Conservation (phyloP, 192 early-diverging fungal genomes). For the Obelidium mucronatum region DNA sequence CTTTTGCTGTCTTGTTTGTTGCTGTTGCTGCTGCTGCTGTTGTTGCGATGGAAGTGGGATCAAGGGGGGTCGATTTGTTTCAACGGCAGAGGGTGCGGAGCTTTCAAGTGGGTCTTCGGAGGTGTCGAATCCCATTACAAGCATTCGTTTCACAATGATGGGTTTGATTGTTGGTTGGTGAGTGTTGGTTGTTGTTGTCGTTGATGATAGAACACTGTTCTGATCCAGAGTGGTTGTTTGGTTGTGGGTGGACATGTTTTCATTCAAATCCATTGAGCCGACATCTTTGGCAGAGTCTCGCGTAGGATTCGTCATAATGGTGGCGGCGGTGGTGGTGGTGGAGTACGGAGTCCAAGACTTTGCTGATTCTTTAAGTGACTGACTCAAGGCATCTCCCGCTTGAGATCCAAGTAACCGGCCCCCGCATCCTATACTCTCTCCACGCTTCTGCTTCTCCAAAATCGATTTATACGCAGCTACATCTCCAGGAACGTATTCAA, state of each 20-base stretch:
- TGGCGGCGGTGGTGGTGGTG: neutral
- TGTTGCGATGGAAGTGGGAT: neutral
- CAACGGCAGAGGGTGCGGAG: neutral
- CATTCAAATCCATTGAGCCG: too few species aligned
- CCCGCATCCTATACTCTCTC: neutral
- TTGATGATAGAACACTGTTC: neutral
- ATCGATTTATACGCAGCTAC: neutral
- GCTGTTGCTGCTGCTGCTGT: neutral
- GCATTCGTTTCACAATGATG: neutral
- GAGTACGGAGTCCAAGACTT: neutral
- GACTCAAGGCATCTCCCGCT: neutral
- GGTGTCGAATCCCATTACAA: neutral
- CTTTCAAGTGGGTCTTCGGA: neutral
- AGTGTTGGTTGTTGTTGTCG: neutral
- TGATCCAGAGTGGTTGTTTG: too few species aligned
- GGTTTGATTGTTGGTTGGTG: neutral
- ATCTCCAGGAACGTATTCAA: neutral
- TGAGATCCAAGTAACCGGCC: neutral
- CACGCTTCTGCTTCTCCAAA: constrained; percentile 10
- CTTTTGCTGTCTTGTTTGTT: neutral
- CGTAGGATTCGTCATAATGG: too few species aligned
- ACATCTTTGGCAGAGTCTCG: too few species aligned
- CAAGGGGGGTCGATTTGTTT: neutral
- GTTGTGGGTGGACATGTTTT: too few species aligned
- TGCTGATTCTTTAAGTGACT: neutral